Base-by-base conservation (phyloP, 192 early-diverging fungal genomes). In the Podila horticola region DNA sequence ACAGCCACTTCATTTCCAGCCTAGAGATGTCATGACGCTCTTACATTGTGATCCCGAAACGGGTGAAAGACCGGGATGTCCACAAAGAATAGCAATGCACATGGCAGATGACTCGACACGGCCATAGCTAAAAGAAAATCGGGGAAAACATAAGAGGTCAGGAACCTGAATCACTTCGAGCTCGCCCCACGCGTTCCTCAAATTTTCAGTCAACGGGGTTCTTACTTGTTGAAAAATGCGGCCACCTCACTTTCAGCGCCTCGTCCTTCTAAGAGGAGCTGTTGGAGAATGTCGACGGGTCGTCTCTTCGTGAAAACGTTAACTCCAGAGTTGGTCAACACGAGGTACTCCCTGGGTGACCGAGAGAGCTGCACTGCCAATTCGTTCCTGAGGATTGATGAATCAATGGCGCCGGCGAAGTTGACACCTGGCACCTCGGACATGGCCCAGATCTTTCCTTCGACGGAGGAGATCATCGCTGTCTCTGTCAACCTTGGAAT, bases 391-490 rank as follows among this genome's bases (percentile, higher is more conserved):
- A 62, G 33, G 17, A 88, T 69, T 26, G 72, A 69, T 0, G 67
- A 52, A 58, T 69, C 75, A 29, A 77, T 73, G 29, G 74, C 65
- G 31, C 71, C 69, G 59, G 67, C 62, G 31, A 36, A 67, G 6
- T 79, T 60, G 29, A 79, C 75, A 34, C 75, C 72, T 7, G 83
- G 72, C n/a, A 74, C 30, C 62, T 95, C 95, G 6, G 88, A 87
- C 62, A 98, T 94, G 11, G 90, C 91, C 91, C 94, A 93, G 3
- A 94, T 93, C 66, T 93, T 94, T 22, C 96, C 96, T 62, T 94
- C 91, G 20, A 96, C 72, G 13, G 86, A 84, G 36, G 86, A 64
- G 20, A 77, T 64, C 45, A 86, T 84, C 4, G 76, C 76, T 29
- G 87, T 73, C 82, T 92, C 91, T 12, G 71, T 74, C 62, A 92